Conservation (phyloP, 1,284 basidiomycete species). For the Clitocybe nebularis region DNA sequence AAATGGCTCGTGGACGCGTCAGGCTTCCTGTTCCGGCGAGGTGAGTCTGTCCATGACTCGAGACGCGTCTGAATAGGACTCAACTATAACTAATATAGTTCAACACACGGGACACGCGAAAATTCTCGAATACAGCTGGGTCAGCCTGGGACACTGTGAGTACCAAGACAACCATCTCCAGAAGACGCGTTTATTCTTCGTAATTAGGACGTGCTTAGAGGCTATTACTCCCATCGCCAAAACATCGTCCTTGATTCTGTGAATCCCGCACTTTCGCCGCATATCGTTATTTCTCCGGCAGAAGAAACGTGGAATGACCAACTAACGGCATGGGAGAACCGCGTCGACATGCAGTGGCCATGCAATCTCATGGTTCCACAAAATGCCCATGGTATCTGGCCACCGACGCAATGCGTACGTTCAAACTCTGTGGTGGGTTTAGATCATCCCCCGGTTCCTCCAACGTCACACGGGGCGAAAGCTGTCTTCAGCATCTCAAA, state of each 20-base stretch:
- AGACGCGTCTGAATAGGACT: no score
- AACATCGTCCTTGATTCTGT: slow-evolving; percentile 32
- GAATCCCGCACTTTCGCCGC: slow-evolving; percentile 31
- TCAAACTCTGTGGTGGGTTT: not conserved
- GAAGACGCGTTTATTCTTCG: slow-evolving; percentile 8
- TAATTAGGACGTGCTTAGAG: slow-evolving; percentile 24
- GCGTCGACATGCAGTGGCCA: slow-evolving; percentile 27
- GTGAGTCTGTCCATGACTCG: no score
- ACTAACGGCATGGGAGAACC: slow-evolving; percentile 30
- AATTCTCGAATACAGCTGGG: not conserved
- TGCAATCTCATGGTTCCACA: slow-evolving; percentile 20
- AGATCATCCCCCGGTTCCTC: not conserved
- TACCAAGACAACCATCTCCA: slow-evolving; percentile 14
- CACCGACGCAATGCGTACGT: not conserved
- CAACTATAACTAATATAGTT: no score
- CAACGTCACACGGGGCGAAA: not conserved
- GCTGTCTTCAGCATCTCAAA: slow-evolving; percentile 8
- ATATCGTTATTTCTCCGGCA: slow-evolving; percentile 47
- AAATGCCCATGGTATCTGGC: slow-evolving; percentile 4
- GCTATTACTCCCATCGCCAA: slow-evolving; percentile 25
- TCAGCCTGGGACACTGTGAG: slow-evolving; percentile 13
- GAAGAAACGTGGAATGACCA: slow-evolving; percentile 32
- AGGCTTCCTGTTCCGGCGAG: no score
- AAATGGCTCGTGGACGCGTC: not conserved
- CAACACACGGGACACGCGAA: no score